Evolutionary conservation across 352 stramenopile species (phyloP), one percentile per base, ranked within the genome.

Genomic region (Globisporangium rhizosaccharum): DNA sequence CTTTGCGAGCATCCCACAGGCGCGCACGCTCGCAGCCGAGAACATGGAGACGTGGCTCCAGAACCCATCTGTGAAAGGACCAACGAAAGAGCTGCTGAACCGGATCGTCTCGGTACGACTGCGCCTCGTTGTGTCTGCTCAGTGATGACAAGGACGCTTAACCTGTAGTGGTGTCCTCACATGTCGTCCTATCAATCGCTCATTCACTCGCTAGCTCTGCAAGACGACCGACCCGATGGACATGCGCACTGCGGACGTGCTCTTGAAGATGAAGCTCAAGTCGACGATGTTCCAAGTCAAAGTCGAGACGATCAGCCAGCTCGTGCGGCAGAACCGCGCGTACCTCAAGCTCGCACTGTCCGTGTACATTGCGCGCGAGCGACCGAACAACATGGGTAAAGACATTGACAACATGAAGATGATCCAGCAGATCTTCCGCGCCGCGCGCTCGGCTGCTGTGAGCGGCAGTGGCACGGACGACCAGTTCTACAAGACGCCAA

Each of bases 381-480:
- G 85, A 2, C 79, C 83, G 7, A 92, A 89, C 67, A 91, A 89
- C 47, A 86, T 92, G 68, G 80, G 83, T 25, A 82, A 89, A 61
- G 85, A 95, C 44, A 78, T 93, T 4, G 85, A 95, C 72, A 95
- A 95, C 62, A 89, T 95, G 58, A 95, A 95, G 61, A 91, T 95
- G 72, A 73, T 95, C 11, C 85, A 92, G 64, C 85, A 93, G 47
- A 92, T 95, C 28, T 92, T 95, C 49, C 76, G 82, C 18, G 81
- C 85, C 3, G 82, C 76, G 0, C 76, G 82, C 17, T 70, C 51
- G n/a, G 23, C 54, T 47, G 42, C 51, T 42, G 42, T 37, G 37
- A 65, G 44, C 12, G 49, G 56, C 36, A 69, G 62, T 36, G 47
- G 58, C n/a, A 66, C 61, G 11, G 77, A 92, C 48, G 80, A 92